Percentiles rank a stretch among this genome's conserved stretches.
Evolutionary conservation across 208 protist genomes (phyloP).

Genomic region (Trypanosoma mega): DNA sequence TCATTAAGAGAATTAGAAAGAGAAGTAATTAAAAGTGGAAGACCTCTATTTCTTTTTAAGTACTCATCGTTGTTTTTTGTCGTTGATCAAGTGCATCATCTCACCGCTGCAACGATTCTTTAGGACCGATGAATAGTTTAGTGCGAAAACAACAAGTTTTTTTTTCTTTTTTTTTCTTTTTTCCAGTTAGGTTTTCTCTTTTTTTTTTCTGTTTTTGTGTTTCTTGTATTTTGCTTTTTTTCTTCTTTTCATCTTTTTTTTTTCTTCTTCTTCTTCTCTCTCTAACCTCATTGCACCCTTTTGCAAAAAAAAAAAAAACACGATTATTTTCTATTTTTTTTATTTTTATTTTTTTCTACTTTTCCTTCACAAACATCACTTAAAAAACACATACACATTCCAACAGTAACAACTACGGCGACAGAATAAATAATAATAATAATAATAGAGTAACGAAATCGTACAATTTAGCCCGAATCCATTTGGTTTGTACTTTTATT

Average conservation of each 20-base stretch:
- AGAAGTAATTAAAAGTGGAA: neutral
- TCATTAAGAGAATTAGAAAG: neutral
- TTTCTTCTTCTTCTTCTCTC: neutral
- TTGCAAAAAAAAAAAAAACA: neutral
- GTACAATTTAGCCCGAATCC: too few relatives aligned
- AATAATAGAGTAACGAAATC: too few relatives aligned
- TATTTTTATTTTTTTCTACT: slow-evolving; percentile 5
- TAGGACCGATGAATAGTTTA: too few relatives aligned
- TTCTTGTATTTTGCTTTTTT: slow-evolving; percentile 2
- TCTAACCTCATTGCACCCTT: neutral
- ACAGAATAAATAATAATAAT: too few relatives aligned
- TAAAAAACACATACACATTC: too few relatives aligned
- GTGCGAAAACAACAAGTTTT: neutral
- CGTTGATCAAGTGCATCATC: too few relatives aligned
- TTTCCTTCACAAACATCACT: neutral
- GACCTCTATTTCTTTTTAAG: too few relatives aligned
- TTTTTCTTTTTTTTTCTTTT: slow-evolving; percentile 17
- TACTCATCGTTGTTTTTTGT: too few relatives aligned
- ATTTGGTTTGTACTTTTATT: neutral
- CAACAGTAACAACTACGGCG: too few relatives aligned
- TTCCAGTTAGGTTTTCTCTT: slow-evolving; percentile 14
- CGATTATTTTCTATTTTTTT: neutral
- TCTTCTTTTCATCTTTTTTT: slow-evolving; percentile 14
- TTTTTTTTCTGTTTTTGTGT: slow-evolving; percentile 11
- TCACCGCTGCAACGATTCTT: too few relatives aligned